Percentiles rank a stretch among this genome's conserved stretches.
phyloP scores from a whole-genome alignment of 306 rosid genomes.

The Cajanus cajan region DNA sequence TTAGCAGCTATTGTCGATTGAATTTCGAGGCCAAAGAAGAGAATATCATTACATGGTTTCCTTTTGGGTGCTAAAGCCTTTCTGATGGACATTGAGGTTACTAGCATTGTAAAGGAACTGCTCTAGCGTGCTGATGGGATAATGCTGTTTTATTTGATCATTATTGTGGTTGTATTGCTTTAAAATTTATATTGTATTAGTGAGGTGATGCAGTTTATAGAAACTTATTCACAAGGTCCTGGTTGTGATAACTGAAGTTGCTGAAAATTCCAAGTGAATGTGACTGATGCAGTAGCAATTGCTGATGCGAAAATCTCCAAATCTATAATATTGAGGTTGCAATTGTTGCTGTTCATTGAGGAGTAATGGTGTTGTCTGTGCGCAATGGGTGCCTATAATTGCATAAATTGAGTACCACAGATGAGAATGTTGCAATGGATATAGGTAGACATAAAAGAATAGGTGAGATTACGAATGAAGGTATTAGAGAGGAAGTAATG shows the following conservation, averaged over 20 bases:
- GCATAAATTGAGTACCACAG: neutral
- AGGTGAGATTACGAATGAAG: neutral
- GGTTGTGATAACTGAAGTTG: neutral
- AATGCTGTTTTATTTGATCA: neutral
- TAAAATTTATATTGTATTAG: neutral
- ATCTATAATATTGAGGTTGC: neutral
- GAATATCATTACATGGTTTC: neutral
- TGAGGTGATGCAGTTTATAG: neutral
- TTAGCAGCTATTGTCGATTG: neutral
- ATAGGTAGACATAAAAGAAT: too few species aligned
- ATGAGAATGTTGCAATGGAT: neutral
- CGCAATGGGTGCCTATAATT: neutral
- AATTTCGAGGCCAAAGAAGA: neutral
- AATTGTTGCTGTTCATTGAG: neutral
- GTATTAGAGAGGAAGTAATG: neutral
- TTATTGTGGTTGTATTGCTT: neutral
- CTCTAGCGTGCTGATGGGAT: neutral
- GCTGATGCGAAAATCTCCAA: neutral
- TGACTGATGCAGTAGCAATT: neutral
- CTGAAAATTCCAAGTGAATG: neutral
- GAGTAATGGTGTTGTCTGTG: neutral
- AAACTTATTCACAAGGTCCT: neutral
- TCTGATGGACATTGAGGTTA: neutral
- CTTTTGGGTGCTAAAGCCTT: neutral
- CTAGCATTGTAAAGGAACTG: neutral